Conservation (phyloP, 2,329 filamentous ascomycete genomes). For the Hypoxylon sp. region DNA sequence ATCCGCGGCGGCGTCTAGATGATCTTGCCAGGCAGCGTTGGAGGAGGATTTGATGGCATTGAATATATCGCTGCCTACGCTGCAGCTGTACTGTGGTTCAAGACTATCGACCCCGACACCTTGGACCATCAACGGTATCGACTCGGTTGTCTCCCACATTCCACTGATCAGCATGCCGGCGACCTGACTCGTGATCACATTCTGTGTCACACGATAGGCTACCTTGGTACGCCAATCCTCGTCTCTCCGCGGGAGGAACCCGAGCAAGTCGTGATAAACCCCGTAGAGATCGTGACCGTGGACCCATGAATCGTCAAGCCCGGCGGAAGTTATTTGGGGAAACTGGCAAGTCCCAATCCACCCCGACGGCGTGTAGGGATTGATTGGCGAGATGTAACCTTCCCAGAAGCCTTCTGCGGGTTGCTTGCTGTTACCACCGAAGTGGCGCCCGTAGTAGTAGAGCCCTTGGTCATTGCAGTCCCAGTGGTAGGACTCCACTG, state of each 20-base stretch:
- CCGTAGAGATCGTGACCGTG: constrained; percentile 82
- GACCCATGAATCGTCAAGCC: constrained; percentile 79
- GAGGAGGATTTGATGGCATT: constrained; percentile 59
- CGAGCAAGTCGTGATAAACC: constrained; percentile 79
- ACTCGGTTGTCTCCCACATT: constrained; percentile 67
- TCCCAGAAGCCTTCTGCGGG: constrained; percentile 73
- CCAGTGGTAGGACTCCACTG: constrained; percentile 79
- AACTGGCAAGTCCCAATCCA: constrained; percentile 84
- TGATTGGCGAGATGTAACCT: constrained; percentile 70
- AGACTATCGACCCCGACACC: constrained; percentile 75
- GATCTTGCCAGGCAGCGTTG: constrained; percentile 70
- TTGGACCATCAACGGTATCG: constrained; percentile 64
- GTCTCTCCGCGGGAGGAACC: constrained; percentile 71
- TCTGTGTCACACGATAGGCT: constrained; percentile 81
- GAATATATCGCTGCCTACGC: constrained; percentile 61
- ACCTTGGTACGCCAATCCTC: constrained; percentile 61
- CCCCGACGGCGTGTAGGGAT: constrained; percentile 75
- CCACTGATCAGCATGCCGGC: constrained; percentile 80
- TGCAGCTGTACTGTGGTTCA: constrained; percentile 79
- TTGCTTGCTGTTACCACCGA: constrained; percentile 50
- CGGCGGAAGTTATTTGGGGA: constrained; percentile 80
- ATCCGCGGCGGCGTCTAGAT: constrained; percentile 68
- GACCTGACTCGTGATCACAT: constrained; percentile 85
- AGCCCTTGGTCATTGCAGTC: constrained; percentile 77
- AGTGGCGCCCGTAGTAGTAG: constrained; percentile 75